These are phyloP conservation scores for Kwoniella europaea DNA, from an alignment of 768 basidiomycete genomes.

Conservation along the genomic window DNA sequence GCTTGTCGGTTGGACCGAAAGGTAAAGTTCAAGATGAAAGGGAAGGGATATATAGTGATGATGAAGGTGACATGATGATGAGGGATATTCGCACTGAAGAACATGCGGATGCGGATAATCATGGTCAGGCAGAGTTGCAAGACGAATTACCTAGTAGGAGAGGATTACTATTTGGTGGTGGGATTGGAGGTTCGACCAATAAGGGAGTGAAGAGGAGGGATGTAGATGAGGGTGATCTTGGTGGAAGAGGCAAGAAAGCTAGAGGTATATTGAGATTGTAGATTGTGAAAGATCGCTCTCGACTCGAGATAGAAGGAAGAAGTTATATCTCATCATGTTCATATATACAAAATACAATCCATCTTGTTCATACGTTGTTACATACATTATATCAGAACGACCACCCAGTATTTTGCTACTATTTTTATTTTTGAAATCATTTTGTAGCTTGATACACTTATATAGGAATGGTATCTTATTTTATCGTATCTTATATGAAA, in stretches of 20 bases:
- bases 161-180: conserved; percentile 23
- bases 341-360: not conserved
- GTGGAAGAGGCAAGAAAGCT: conserved; percentile 13
- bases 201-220: conserved; percentile 15
- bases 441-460: conserved; percentile 3
- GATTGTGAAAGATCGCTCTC: not conserved
- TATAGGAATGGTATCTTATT: not conserved
- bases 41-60: conserved; percentile 22
- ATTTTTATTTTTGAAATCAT: not conserved
- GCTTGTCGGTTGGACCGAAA: not conserved
- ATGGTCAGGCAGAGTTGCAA: conserved; percentile 7
- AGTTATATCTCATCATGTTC: not conserved
- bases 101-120: not conserved
- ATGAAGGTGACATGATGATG: conserved; percentile 25
- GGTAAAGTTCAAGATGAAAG: not conserved
- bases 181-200: not conserved
- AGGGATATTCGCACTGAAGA: conserved; percentile 5
- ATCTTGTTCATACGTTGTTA: not conserved
- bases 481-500: not conserved
- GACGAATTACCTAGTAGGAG: conserved; percentile 21
- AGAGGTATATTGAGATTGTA: conserved; percentile 19
- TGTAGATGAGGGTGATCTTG: conserved; percentile 5
- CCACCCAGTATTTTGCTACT: not conserved
- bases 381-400: not conserved
- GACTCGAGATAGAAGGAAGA: not conserved